A percentile compares a stretch with the other conserved stretches of the same genome.
Evolutionary conservation across 2,329 filamentous ascomycete species (phyloP).

Genomic region (Nothophaeocryptopus gaeumannii): DNA sequence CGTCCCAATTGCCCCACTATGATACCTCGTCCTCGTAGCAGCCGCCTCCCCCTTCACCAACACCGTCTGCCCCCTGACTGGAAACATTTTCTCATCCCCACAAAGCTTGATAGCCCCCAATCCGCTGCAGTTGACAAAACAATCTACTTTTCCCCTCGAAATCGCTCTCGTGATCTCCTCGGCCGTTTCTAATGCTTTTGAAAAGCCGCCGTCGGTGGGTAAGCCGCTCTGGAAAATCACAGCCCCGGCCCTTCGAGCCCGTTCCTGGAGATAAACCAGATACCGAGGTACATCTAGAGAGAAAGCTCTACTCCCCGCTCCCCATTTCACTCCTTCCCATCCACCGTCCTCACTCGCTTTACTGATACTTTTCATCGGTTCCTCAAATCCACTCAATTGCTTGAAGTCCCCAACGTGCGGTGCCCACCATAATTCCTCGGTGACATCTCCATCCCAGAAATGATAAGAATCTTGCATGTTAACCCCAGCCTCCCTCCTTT

Average conservation of each 20-base stretch:
- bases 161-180: constrained; percentile 20
- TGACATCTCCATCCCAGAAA: constrained; percentile 29
- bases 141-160: constrained; percentile 19
- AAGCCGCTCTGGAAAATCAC: constrained; percentile 31
- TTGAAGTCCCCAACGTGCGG: constrained; percentile 37
- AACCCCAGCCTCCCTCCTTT: constrained; percentile 32
- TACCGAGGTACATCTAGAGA: constrained; percentile 40
- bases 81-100: constrained; percentile 37
- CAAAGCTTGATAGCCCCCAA: constrained; percentile 41
- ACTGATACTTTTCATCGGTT: constrained; percentile 23
- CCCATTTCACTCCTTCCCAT: constrained; percentile 24
- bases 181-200: constrained; percentile 29
- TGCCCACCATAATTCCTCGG: constrained; percentile 40
- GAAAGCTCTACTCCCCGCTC: constrained; percentile 35
- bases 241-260: constrained; percentile 29
- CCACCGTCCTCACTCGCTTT: no score
- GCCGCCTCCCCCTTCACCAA: constrained; percentile 44
- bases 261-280: constrained; percentile 36
- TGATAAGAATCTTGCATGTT: constrained; percentile 30
- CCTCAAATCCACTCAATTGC: constrained; percentile 17
- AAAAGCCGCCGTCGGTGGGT: constrained; percentile 30
- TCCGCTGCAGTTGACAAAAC: constrained; percentile 46
- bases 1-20: constrained; percentile 26
- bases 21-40: constrained; percentile 29
- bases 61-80: constrained; percentile 48